Evolutionary conservation across 2,329 filamentous ascomycete genomes (phyloP), one percentile per base, ranked within the genome.

Genomic region (Sporothrix mexicana): DNA sequence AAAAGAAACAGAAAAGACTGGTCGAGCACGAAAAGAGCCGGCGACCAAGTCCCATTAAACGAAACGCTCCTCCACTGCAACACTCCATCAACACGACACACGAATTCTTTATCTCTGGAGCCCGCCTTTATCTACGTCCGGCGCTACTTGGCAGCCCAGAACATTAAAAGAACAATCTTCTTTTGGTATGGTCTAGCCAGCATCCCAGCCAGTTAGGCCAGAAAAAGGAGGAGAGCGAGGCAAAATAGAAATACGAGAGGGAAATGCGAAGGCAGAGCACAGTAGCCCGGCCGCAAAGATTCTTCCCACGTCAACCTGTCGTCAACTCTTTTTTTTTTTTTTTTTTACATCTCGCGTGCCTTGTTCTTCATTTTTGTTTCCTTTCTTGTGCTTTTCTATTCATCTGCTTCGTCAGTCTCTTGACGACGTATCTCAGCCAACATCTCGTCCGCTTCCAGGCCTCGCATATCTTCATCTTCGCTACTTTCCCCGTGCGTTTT

Each of bases 121-220:
- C 47, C 45, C 64, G 64, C 66, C 45, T 69, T 25, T 69, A 57
- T 72, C 70, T 17, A 45, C 71, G 62, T 25, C 62, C 64, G 71
- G 71, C 71, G 64, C 71, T 72, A 69, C 62, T 69, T 23, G 36
- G 51, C 62, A 70, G 68, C 53, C 64, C 64, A 72, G 62, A 69
- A 69, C 53, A 53, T 43, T 8, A 30, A 68, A 62, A 72, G 64
- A 69, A 69, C 64, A 43, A 61, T 49, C n/a, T 64, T 64, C 30
- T 41, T 49, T 25, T 41, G 23, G 47, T 51, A 47, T 59, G 49
- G 17, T 30, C 49, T 57, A 12, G 62, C 13, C 23, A 59, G 43
- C 20, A 20, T 13, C 45, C 64, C n/a, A n/a, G 41, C 36, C 59
- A 45, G 23, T 30, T 10, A n/a, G 23, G 25, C 61, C 57, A 62